Base-by-base conservation (phyloP, 495 filamentous ascomycete genomes). In the Penicillium mononematosum region DNA sequence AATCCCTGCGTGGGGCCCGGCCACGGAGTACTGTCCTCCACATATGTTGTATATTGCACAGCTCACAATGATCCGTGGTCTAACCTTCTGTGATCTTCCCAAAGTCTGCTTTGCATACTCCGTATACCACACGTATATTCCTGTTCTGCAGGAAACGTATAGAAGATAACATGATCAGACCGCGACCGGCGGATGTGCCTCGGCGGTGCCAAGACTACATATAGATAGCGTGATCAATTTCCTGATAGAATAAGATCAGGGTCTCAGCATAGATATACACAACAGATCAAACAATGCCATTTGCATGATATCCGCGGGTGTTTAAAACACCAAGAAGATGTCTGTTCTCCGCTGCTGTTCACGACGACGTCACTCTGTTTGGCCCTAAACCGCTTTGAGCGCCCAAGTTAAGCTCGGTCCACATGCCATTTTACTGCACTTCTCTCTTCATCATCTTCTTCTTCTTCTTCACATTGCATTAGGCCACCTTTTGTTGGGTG, bases 331-430 rank as follows among this genome's bases (percentile, higher is more conserved):
- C 8, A 46, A n/a, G 45, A 46, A 25, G 10, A 27, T 5, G n/a
- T n/a, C 12, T 2, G 19, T 3, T 11, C 7, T n/a, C 27, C 36
- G 5, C 34, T 14, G 49, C 25, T 48, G 50, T 58, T 56, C 56
- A 59, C 50, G 20, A 60, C 55, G 61, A 67, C 62, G 65, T 68
- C 66, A 68, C 66, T 61, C 38, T 45, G 34, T 59, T 50, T 56
- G 49, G 58, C 60, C 58, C 66, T 68, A 68, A 66, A 61, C 65
- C 63, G 42, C 29, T 53, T 68, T 49, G 60, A 60, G 65, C 16
- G 11, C 19, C 31, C 25, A 31, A n/a, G 31, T 32, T 46, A 60
- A 68, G 66, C 64, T 67, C 61, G 64, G 66, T 56, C 66, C 66
- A 66, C 63, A 63, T 63, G 57, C 51, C 57, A 52, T 53, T 59